Percentiles rank a stretch among this genome's conserved stretches.
Conservation (phyloP, 495 filamentous ascomycete species). For the Hypomontagnella monticulosa region DNA sequence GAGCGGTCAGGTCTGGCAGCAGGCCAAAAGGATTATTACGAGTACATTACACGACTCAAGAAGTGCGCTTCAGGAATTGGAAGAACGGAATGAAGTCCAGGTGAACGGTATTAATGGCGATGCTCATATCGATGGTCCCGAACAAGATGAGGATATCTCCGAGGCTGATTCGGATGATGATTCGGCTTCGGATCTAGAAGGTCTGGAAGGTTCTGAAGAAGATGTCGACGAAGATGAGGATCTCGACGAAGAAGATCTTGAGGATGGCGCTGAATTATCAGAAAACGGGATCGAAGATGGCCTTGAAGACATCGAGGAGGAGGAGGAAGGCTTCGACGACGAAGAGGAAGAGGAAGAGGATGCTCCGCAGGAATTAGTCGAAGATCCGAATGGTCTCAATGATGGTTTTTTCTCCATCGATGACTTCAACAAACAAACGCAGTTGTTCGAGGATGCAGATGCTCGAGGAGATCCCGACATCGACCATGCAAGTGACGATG, state of each 20-base stretch:
- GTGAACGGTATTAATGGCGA: slow-evolving; percentile 26
- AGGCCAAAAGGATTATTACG: slow-evolving; percentile 80
- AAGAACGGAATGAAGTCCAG: slow-evolving; percentile 50
- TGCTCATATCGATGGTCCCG: slow-evolving; percentile 44
- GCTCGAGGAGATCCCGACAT: slow-evolving; percentile 68
- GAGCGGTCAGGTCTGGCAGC: slow-evolving; percentile 91
- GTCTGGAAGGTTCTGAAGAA: slow-evolving; percentile 49
- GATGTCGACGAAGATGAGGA: slow-evolving; percentile 57
- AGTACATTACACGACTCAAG: slow-evolving; percentile 54
- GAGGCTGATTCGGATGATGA: slow-evolving; percentile 52
- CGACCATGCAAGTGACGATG: slow-evolving; percentile 73
- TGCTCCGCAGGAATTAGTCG: slow-evolving; percentile 49
- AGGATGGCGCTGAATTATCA: slow-evolving; percentile 48
- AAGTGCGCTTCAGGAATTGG: slow-evolving; percentile 61
- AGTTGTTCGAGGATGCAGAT: slow-evolving; percentile 87
- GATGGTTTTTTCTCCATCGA: slow-evolving; percentile 99
- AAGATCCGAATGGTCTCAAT: slow-evolving; percentile 72
- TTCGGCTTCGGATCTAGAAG: slow-evolving; percentile 47
- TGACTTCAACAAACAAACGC: slow-evolving; percentile 93
- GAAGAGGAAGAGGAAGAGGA: slow-evolving; percentile 51
- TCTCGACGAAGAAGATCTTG: slow-evolving; percentile 52
- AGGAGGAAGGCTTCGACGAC: slow-evolving; percentile 43
- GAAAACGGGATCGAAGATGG: slow-evolving; percentile 49
- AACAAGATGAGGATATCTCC: slow-evolving; percentile 59
- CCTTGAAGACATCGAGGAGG: slow-evolving; percentile 46